These are phyloP conservation scores for Brassica cretica DNA, from an alignment of 345 rosid genomes.

Conservation along the genomic window DNA sequence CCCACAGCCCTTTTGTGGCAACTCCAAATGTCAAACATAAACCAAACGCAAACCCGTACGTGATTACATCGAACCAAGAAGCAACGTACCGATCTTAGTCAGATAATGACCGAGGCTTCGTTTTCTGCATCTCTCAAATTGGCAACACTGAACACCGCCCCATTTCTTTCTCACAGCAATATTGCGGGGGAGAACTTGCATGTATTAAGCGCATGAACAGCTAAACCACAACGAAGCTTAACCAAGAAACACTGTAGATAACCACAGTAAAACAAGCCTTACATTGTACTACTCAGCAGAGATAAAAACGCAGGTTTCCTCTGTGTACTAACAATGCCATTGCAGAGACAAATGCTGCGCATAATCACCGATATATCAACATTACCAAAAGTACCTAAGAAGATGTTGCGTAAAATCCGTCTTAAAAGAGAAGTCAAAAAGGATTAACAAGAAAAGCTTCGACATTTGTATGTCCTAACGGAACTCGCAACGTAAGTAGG, in stretches of 20 bases:
- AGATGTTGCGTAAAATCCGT: neutral
- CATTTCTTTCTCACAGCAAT: neutral
- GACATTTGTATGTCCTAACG: too few relatives aligned
- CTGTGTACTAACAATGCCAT: conserved; percentile 77
- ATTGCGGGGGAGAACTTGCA: conserved; percentile 47
- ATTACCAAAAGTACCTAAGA: conserved; percentile 72
- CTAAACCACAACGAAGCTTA: conserved; percentile 80
- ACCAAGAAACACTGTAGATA: conserved; percentile 95
- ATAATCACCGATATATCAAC: conserved; percentile 71
- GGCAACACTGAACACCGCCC: neutral
- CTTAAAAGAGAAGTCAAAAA: too few relatives aligned
- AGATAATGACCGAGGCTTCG: neutral
- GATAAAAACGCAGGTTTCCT: conserved; percentile 78
- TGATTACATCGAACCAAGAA: conserved; percentile 12
- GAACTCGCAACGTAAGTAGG: too few relatives aligned
- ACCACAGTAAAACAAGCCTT: conserved; percentile 82
- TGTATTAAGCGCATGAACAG: conserved; percentile 74
- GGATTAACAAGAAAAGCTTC: too few relatives aligned
- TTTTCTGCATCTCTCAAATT: neutral
- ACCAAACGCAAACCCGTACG: conserved; percentile 17
- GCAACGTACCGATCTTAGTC: conserved; percentile 7
- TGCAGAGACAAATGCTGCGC: conserved; percentile 78
- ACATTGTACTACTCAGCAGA: conserved; percentile 83
- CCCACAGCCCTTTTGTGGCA: neutral
- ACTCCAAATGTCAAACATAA: conserved; percentile 13